Evolutionary conservation across 768 basidiomycete species (phyloP).

Genomic region (Suillus placidus): DNA sequence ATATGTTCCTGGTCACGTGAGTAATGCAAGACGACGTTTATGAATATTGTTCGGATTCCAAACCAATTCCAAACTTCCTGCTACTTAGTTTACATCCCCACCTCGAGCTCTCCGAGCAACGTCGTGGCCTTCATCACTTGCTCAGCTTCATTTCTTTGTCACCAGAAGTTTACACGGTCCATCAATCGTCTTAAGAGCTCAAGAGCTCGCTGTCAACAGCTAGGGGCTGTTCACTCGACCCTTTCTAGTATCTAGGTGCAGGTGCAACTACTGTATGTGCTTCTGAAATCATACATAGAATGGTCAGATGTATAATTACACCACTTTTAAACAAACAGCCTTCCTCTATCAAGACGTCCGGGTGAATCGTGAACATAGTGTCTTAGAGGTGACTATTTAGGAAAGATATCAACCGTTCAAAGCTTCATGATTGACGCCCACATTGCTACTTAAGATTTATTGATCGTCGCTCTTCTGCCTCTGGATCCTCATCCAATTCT

Average conservation of each 20-base stretch:
- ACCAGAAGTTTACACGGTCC: background rate
- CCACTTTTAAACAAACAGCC: background rate
- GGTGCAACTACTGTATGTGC: background rate
- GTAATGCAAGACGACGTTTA: background rate
- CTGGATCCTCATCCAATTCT: background rate
- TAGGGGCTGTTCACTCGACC: background rate
- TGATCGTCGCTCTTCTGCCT: background rate
- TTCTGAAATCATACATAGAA: background rate
- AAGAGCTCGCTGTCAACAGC: background rate
- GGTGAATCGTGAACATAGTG: background rate
- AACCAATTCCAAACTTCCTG: background rate
- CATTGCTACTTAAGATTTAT: background rate
- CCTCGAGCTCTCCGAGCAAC: background rate
- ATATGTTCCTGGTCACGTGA: constrained; percentile 21
- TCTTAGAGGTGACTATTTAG: constrained; percentile 1
- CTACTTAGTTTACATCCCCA: background rate
- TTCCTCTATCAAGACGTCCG: background rate
- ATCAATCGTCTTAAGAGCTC: background rate
- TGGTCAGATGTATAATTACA: background rate
- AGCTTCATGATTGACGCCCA: background rate
- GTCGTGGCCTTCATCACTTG: background rate
- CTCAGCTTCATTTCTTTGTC: background rate
- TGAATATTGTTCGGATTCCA: no score
- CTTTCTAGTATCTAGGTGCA: background rate
- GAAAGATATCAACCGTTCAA: background rate